A percentile compares a stretch with the other conserved stretches of the same genome.
Evolutionary conservation across 2,329 filamentous ascomycete species (phyloP).

Genomic region (Ophiostoma sp.): DNA sequence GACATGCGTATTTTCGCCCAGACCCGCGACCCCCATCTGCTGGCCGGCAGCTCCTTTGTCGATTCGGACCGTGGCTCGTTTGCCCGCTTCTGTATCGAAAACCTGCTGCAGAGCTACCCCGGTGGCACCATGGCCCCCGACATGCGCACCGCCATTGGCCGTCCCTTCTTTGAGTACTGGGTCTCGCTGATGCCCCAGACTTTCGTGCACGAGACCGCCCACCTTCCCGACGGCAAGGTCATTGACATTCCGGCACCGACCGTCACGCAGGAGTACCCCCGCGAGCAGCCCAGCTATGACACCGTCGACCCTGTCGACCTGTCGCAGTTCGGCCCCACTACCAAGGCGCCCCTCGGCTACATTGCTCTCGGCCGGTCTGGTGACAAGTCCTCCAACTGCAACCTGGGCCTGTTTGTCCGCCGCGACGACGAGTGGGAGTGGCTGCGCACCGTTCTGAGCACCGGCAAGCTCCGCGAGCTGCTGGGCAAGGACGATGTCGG

Average conservation of each 20-base stretch:
- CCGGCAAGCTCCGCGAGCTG: slow-evolving; percentile 40
- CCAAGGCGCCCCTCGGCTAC: slow-evolving; percentile 34
- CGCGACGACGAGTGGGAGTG: slow-evolving; percentile 48
- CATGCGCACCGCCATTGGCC: slow-evolving; percentile 28
- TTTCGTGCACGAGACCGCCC: slow-evolving; percentile 30
- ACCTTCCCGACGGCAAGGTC: slow-evolving; percentile 25
- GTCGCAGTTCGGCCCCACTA: slow-evolving; percentile 28
- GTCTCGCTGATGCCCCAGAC: slow-evolving; percentile 31
- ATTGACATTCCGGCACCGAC: slow-evolving; percentile 32
- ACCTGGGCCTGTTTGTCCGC: slow-evolving; percentile 49
- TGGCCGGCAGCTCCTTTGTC: slow-evolving; percentile 11
- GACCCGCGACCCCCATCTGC: slow-evolving; percentile 34
- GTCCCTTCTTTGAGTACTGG: slow-evolving; percentile 32
- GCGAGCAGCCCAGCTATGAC: slow-evolving; percentile 28
- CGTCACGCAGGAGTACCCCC: slow-evolving; percentile 29
- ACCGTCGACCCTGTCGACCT: slow-evolving; percentile 26
- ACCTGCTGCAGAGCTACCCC: slow-evolving; percentile 31
- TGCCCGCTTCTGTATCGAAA: slow-evolving; percentile 32
- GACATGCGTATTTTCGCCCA: slow-evolving; percentile 42
- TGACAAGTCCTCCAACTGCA: slow-evolving; percentile 48
- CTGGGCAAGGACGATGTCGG: slow-evolving; percentile 42
- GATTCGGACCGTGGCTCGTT: slow-evolving; percentile 23
- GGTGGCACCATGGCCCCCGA: slow-evolving; percentile 32
- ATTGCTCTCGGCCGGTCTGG: slow-evolving; percentile 41
- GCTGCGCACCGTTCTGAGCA: slow-evolving; percentile 45